Conservation (phyloP, 768 basidiomycete genomes). For the Termitomyces heimii region DNA sequence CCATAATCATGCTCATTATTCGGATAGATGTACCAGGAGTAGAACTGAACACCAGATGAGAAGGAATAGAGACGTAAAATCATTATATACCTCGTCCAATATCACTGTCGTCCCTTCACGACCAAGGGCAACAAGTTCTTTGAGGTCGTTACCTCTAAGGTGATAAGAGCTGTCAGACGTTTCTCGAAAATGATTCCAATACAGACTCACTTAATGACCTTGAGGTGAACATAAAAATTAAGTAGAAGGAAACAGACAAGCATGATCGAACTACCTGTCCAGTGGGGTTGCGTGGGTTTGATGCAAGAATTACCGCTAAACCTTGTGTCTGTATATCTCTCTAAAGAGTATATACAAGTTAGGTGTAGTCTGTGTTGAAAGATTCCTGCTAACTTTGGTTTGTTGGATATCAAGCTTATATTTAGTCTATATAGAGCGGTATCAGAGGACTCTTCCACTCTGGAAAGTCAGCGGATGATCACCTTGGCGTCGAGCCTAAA, state of each 20-base stretch:
- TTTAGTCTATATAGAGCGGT: slow-evolving; percentile 34
- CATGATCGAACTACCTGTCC: slow-evolving; percentile 57
- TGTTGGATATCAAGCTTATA: slow-evolving; percentile 79
- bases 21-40: slow-evolving; percentile 93
- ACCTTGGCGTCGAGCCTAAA: slow-evolving; percentile 29
- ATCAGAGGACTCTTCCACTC: slow-evolving; percentile 1
- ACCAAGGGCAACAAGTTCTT: slow-evolving; percentile 68
- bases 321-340: slow-evolving; percentile 82
- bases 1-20: slow-evolving; percentile 71
- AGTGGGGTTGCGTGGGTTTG: slow-evolving; percentile 96
- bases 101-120: slow-evolving; percentile 80
- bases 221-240: slow-evolving; percentile 10
- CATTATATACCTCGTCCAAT: slow-evolving; percentile 62
- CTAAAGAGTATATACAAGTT: slow-evolving; percentile 29
- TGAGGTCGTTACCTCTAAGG: slow-evolving; percentile 68
- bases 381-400: slow-evolving; percentile 44
- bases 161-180: neutral
- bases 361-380: neutral
- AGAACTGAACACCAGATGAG: slow-evolving; percentile 52
- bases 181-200: neutral
- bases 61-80: neutral
- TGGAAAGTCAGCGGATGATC: neutral
- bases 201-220: slow-evolving; percentile 46
- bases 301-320: slow-evolving; percentile 78
- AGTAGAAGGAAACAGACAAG: neutral